Evolutionary conservation across 202 grass and related monocot genomes (phyloP).

Genomic region (Cymbopogon flexuosus): DNA sequence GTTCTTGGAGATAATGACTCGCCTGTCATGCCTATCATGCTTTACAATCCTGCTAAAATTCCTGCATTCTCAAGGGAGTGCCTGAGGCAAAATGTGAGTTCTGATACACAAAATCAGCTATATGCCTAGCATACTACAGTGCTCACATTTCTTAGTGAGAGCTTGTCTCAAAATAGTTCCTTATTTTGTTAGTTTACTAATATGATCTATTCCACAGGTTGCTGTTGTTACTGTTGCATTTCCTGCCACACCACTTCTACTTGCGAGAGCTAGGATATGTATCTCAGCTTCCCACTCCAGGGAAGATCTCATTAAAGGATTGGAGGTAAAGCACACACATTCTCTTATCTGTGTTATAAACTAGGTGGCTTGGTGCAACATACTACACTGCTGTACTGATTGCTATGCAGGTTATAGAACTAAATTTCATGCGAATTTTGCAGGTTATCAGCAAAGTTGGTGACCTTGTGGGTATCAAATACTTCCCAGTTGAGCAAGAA

Average conservation of each 20-base stretch:
- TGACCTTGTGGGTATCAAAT: slow-evolving; percentile 91
- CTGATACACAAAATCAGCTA: neutral
- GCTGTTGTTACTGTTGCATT: slow-evolving; percentile 90
- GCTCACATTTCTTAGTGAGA: neutral
- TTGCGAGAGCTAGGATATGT: slow-evolving; percentile 91
- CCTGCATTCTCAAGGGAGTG: slow-evolving; percentile 96
- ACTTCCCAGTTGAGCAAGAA: slow-evolving; percentile 78
- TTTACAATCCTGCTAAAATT: slow-evolving; percentile 97
- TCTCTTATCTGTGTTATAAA: slow-evolving; percentile 5
- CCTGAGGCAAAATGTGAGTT: slow-evolving; percentile 72
- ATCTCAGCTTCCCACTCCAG: slow-evolving; percentile 85
- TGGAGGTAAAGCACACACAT: slow-evolving; percentile 52
- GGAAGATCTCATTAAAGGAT: slow-evolving; percentile 85
- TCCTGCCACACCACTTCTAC: slow-evolving; percentile 86
- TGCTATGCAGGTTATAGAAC: slow-evolving; percentile 7
- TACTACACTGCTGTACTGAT: neutral
- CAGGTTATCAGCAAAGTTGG: slow-evolving; percentile 99
- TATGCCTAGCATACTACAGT: neutral
- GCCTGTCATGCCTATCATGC: slow-evolving; percentile 95
- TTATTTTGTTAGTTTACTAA: neutral
- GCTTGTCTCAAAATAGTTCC: slow-evolving; percentile 15
- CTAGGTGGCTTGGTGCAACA: slow-evolving; percentile 10
- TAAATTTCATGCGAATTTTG: slow-evolving; percentile 18
- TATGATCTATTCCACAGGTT: slow-evolving; percentile 49
- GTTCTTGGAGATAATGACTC: slow-evolving; percentile 94